Base-by-base conservation (phyloP, 768 basidiomycete species). In the Macrolepiota albuminosa region DNA sequence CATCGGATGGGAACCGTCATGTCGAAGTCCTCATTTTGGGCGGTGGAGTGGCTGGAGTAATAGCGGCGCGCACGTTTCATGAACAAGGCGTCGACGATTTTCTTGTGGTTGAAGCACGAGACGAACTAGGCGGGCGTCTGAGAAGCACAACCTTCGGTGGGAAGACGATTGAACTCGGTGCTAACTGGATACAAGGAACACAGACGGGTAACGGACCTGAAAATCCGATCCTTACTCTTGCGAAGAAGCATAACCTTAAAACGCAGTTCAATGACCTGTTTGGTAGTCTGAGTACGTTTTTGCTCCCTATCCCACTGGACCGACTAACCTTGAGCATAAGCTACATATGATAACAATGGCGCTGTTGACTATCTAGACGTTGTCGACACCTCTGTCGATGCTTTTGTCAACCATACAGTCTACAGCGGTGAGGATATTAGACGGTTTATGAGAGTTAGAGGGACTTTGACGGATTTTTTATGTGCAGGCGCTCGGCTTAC, bases 1-100 rank as follows among this genome's bases (percentile, higher is more conserved):
- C 9, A 9, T 26, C 26, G 31, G 29, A 51, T 33, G 47, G 36
- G 16, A 18, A 56, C 5, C 31, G 14, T 13, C 57, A 70, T 57
- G 34, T 59, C 11, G 75, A 67, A 8, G 79, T 86, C 14, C 77
- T 88, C 43, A 83, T 88, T 54, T 76, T 88, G 29, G 87, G 87
- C 5, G 86, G 84, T 36, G 87, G 87, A 9, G 79, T 88, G 43
- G 72, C 87, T 5, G 87, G 87, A 10, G 72, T 88, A 21, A 84
- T 84, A 39, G 85, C 86, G 10, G 87, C 88, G 13, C 79, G 82
- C 33, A 81, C 84, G 0, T 73, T 87, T 8, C 77, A 85, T 48
- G 69, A 78, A 46, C 71, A 77, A 31, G 84, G 83, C 8, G 76
- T 87, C 60, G 61, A 77, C 18, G 75, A 85, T 64, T 86, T 85